These are phyloP conservation scores for Arachnopeziza araneosa DNA, from an alignment of 2,329 filamentous ascomycete species.

Conservation along the genomic window DNA sequence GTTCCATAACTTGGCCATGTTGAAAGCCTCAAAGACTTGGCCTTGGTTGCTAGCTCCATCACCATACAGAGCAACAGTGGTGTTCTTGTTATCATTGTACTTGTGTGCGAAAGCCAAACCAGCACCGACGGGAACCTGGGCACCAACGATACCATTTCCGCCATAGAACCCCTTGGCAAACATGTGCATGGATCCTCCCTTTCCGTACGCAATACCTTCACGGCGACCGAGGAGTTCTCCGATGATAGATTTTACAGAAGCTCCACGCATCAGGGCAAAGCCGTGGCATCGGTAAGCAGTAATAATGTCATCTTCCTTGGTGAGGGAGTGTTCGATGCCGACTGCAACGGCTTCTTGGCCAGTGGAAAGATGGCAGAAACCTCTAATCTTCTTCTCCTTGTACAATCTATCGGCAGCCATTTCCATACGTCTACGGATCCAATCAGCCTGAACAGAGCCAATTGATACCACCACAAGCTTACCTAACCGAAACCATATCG, in stretches of 20 bases:
- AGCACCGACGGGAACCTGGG: constrained; percentile 94
- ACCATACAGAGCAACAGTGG: constrained; percentile 87
- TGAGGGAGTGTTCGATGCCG: constrained; percentile 94
- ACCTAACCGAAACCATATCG: constrained; percentile 94
- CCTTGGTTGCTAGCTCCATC: constrained; percentile 99
- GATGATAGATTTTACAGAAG: constrained; percentile 83
- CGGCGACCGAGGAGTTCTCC: constrained; percentile 92
- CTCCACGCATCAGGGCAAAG: constrained; percentile 95
- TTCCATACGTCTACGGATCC: constrained; percentile 79
- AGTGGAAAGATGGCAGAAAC: constrained; percentile 98
- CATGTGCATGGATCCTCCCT: constrained; percentile 99
- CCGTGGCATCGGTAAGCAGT: constrained; percentile 99
- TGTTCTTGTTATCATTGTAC: constrained; percentile 82
- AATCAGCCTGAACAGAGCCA: constrained; percentile 7
- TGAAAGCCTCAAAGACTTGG: constrained; percentile 99
- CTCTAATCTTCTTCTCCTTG: constrained; percentile 99
- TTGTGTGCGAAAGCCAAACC: constrained; percentile 96
- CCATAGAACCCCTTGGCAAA: constrained; percentile 97
- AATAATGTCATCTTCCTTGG: constrained; percentile 87
- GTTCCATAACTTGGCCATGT: constrained; percentile 99
- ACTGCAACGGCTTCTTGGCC: constrained; percentile 97
- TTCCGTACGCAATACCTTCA: constrained; percentile 96
- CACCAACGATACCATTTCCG: constrained; percentile 98
- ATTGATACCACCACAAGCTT: constrained; percentile 35
- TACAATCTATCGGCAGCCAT: constrained; percentile 98